Evolutionary conservation across 805 yeast genomes (phyloP), one percentile per base, ranked within the genome.

Genomic region (Saccharomycopsis amapae): DNA sequence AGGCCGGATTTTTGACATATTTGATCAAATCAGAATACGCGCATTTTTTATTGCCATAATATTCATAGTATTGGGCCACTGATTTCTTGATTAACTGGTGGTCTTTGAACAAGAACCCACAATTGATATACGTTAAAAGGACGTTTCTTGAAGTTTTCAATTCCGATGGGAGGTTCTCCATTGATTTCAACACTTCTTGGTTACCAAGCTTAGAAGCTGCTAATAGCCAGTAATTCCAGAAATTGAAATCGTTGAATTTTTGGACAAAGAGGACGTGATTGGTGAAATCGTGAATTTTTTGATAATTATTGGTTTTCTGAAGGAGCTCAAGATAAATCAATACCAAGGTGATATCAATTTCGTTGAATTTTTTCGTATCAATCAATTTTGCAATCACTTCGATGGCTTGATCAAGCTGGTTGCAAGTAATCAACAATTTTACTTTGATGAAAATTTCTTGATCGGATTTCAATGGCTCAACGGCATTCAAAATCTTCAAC

Each of bases 211-310:
- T 54, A 17, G 57, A 55, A 0, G 71, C 69, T 2, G 88, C 64
- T 38, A 67, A 63, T 18, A 76, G 69, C 41, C 74, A 61, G 15
- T 68, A 64, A 53, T 78, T 74, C 85, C 94, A 86, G 32, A 87
- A 76, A 46, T 76, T 74, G 68, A 77, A 89, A 59, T 88, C 95
- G 60, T 89, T 87, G 45, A 83, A 72, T 7, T 68, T 60, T 20
- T 71, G 63, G 3, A 63, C 65, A 15, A 70, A 64, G 28, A 87
- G 59, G 12, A 76, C 66, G 3, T 55, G 49, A 4, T 58, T 35
- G 38, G 78, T 63, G 49, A 65, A 64, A 0, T 66, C 60, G 50
- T 56, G 67, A 12, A 86, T 60, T 10, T 56, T 50, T 0, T 63
- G 62, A 75, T 78, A 78, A 2, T 68, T 53, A 43, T 71, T 63